Percentiles rank a stretch among this genome's conserved stretches.
These are phyloP conservation scores for Geum urbanum DNA, from an alignment of 306 rosid genomes.

Conservation along the genomic window DNA sequence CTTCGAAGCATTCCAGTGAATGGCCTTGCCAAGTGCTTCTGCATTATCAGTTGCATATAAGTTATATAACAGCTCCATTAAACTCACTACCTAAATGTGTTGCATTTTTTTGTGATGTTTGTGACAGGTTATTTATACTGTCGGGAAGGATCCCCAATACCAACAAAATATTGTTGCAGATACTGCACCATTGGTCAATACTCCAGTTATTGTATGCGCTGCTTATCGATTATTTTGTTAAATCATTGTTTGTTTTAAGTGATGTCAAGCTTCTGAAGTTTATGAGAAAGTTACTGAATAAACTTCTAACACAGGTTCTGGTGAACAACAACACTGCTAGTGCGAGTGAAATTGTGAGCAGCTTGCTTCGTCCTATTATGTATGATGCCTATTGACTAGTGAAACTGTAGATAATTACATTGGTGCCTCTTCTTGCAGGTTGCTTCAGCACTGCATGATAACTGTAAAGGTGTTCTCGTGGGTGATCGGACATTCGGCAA, in stretches of 20 bases:
- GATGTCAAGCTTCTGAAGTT: neutral
- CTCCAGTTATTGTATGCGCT: constrained; percentile 79
- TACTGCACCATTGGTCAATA: constrained; percentile 58
- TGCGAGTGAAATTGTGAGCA: constrained; percentile 96
- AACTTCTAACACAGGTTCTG: constrained; percentile 61
- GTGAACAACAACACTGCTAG: constrained; percentile 92
- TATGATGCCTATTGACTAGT: constrained; percentile 24
- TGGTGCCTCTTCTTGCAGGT: constrained; percentile 56
- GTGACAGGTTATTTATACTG: constrained; percentile 85
- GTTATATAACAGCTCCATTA: neutral
- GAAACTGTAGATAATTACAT: neutral
- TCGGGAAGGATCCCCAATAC: constrained; percentile 79
- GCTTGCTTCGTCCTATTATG: constrained; percentile 23
- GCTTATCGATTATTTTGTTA: constrained; percentile 11
- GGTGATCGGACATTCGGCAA: constrained; percentile 92
- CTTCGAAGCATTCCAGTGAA: neutral
- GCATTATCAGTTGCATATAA: neutral
- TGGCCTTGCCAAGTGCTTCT: neutral
- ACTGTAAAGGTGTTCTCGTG: constrained; percentile 92
- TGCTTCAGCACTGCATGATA: constrained; percentile 97
- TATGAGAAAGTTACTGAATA: constrained; percentile 27
- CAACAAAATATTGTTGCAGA: constrained; percentile 66
- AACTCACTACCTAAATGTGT: constrained; percentile 11
- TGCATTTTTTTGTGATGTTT: constrained; percentile 26
- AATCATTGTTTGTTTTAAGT: neutral